Base-by-base conservation (phyloP, 2,329 filamentous ascomycete species). In the Fusarium phyllophilum region DNA sequence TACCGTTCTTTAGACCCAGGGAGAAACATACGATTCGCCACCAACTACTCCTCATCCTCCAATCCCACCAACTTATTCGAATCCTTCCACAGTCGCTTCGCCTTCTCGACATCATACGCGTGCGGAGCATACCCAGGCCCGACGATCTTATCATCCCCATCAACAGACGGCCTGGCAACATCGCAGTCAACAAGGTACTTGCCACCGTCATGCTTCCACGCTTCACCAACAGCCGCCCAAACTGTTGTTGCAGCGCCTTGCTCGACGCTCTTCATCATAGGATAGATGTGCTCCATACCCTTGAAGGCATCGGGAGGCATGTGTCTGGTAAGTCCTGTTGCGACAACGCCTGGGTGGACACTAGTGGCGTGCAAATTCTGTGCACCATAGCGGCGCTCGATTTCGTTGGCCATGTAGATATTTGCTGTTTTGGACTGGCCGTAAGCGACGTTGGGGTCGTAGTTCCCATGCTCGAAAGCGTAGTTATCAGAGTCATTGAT, bases 351-450 rank as follows among this genome's bases (percentile, higher is more conserved):
- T 3, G 74, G 74, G 17, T 76, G 74, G 3, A 78, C 14, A 26
- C 72, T 76, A 1, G 66, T 73, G 0, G 75, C 68, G 24, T 77
- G 74, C 1, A 77, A 45, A 1, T 71, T n/a, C 1, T 45, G 15
- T 2, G n/a, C 18, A 13, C 70, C 68, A 8, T 75, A 75, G 10
- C 66, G 66, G 6, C 75, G 64, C 33, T 78, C 74, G 0, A 78
- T 66, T n/a, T 78, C 69, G 18, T 71, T 78, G 11, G 74, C 70
- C 75, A 78, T 77, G 61, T 76, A 78, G 29, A 67, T 65, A 6
- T 76, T 75, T 13, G 72, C 76, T 4, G 70, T 75, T 29, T 77
- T 78, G 13, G 75, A 73, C 22, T 75, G 72, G 20, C 13, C 72
- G 22, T 76, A 77, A 8, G 74, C 69, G 7, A 24, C 26, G 20